Base-by-base conservation (phyloP, 2,329 filamentous ascomycete genomes). In the Sporothrix protearum region DNA sequence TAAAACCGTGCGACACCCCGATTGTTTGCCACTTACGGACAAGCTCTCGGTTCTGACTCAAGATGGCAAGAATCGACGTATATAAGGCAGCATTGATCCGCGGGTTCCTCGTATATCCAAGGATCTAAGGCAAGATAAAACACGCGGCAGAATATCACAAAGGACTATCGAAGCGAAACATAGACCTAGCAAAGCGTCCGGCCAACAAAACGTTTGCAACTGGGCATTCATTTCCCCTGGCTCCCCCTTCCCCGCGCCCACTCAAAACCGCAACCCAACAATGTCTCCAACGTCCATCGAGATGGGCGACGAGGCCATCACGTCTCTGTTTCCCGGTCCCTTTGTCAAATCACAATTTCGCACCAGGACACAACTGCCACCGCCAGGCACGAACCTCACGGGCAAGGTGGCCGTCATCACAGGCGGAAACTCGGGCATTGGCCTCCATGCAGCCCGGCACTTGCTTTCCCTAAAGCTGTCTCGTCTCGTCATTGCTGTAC, bases 361-460 rank as follows among this genome's bases (percentile, higher is more conserved):
- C 30, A 68, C 71, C 16, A 70, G 55, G 30, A 66, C 28, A 10
- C 59, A 30, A 30, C 28, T 57, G 30, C 67, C 61, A 19, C 70
- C 72, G 7, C 55, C 30, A 28, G n/a, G 33, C 28, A 70, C 53
- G 9, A 67, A 73, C 63, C 74, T 76, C 0, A 12, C 70, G 16
- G 75, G 75, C 6, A 71, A 77, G 30, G 73, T 75, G 2, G 72
- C 80, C 53, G 74, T 81, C 63, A 71, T 82, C 28, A 80, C 79
- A 3, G 81, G 80, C 7, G 76, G 78, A 30, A 82, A 80, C 70
- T 75, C 73, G 7, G 80, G 81, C 1, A 71, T 82, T 3, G 80
- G 80, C 6, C 73, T 80, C 4, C 78, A 81, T 73, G 75, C 77
- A n/a, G 77, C 78, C 14, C 74, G 76, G 6, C 78, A 82, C 49